These are phyloP conservation scores for Phytophthora pistaciae DNA, from an alignment of 352 stramenopile genomes.

Conservation along the genomic window DNA sequence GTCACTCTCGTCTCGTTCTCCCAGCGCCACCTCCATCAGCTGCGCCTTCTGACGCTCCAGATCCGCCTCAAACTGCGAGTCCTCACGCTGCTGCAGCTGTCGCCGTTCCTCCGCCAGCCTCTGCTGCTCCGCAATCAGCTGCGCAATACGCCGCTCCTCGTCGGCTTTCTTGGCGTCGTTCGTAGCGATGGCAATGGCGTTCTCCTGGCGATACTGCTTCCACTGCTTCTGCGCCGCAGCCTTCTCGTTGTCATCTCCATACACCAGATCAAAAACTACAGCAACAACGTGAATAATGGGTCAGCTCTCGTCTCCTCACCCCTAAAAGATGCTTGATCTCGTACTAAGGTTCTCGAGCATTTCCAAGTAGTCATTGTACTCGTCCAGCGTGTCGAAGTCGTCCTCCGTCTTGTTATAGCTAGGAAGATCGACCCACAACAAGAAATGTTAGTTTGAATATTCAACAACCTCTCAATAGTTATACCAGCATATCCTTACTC, in stretches of 20 bases:
- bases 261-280: conserved; percentile 88
- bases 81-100: conserved; percentile 80
- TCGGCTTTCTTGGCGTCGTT: conserved; percentile 90
- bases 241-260: conserved; percentile 80
- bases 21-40: conserved; percentile 87
- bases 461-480: conserved; percentile 12
- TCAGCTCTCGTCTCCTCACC: neutral
- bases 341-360: conserved; percentile 87
- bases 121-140: conserved; percentile 87
- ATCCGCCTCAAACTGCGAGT: conserved; percentile 85
- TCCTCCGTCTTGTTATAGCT: conserved; percentile 92
- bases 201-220: conserved; percentile 88
- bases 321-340: conserved; percentile 13
- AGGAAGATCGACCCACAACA: conserved; percentile 1
- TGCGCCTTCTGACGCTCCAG: conserved; percentile 84
- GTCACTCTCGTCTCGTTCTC: conserved; percentile 83
- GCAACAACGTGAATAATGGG: conserved; percentile 6
- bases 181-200: conserved; percentile 83
- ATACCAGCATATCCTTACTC: conserved; percentile 49
- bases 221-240: conserved; percentile 80
- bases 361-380: conserved; percentile 91
- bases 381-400: conserved; percentile 87
- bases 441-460: neutral
- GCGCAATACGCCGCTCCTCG: conserved; percentile 86
- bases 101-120: conserved; percentile 80